Conservation (phyloP, 768 basidiomycete species). For the Leccinum ochraceum region DNA sequence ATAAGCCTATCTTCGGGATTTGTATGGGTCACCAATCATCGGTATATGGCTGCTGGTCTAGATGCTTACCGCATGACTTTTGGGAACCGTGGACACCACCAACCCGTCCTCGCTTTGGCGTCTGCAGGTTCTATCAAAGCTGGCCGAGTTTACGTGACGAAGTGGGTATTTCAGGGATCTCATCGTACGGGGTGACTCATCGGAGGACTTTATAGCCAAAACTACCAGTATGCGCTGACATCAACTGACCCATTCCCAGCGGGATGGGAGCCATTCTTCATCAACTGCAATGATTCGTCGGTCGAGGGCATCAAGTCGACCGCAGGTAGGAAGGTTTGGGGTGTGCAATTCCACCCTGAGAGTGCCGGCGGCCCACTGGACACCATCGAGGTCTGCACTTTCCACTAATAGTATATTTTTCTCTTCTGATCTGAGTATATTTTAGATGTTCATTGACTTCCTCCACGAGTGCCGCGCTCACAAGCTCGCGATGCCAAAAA, state of each 20-base stretch:
- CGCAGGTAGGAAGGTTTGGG: background rate
- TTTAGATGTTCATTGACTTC: too few relatives aligned
- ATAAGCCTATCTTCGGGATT: conserved; percentile 94
- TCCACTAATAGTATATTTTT: too few relatives aligned
- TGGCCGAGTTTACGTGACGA: conserved; percentile 96
- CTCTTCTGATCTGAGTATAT: too few relatives aligned
- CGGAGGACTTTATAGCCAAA: conserved; percentile 57
- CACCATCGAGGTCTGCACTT: too few relatives aligned
- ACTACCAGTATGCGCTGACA: conserved; percentile 85
- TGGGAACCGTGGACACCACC: conserved; percentile 99
- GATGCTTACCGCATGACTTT: conserved; percentile 99
- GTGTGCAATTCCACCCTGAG: too few relatives aligned
- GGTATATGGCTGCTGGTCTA: conserved; percentile 88
- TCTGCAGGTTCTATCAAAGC: conserved; percentile 91
- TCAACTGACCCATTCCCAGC: conserved; percentile 93
- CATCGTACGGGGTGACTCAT: background rate
- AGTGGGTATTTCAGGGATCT: conserved; percentile 42
- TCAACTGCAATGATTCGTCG: conserved; percentile 88
- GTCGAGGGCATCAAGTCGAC: conserved; percentile 99
- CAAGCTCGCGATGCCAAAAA: conserved; percentile 27
- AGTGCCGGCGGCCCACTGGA: too few relatives aligned
- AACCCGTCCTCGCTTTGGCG: conserved; percentile 94
- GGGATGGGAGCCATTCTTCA: conserved; percentile 85
- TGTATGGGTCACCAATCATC: conserved; percentile 99
- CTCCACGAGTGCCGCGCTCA: too few relatives aligned